Evolutionary conservation across 257 asterid species (phyloP).

Genomic region (Voacanga thouarsii): DNA sequence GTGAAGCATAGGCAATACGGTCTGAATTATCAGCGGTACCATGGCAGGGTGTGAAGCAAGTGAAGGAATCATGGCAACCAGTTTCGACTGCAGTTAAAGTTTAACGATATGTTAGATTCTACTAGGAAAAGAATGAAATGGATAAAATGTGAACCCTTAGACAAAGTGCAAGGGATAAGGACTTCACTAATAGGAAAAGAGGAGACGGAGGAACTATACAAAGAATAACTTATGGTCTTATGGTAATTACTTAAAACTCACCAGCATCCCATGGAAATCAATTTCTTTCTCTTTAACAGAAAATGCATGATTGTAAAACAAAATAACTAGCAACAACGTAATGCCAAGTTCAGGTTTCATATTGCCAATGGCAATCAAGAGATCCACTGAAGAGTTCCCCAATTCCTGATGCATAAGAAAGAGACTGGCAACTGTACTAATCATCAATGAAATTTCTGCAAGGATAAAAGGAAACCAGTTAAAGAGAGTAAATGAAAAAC

Average conservation of each 20-base stretch:
- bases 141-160: neutral
- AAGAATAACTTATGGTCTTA: conserved; percentile 14
- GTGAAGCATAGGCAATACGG: conserved; percentile 90
- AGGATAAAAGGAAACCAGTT: conserved; percentile 20
- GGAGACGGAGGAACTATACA: conserved; percentile 6
- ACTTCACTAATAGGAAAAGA: neutral
- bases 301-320: conserved; percentile 67
- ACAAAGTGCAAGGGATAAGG: neutral
- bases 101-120: neutral
- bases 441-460: conserved; percentile 69
- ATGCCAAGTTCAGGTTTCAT: conserved; percentile 72
- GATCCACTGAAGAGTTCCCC: conserved; percentile 50
- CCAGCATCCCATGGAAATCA: conserved; percentile 56
- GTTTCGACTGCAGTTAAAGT: conserved; percentile 66
- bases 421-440: conserved; percentile 70
- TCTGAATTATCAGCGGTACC: conserved; percentile 82
- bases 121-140: conserved; percentile 4
- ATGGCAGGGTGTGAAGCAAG: conserved; percentile 88
- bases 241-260: conserved; percentile 39
- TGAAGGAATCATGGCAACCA: conserved; percentile 76
- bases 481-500: conserved; percentile 8
- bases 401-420: conserved; percentile 57
- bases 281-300: conserved; percentile 41
- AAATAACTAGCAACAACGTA: conserved; percentile 62
- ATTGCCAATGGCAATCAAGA: conserved; percentile 55